A percentile compares a stretch with the other conserved stretches of the same genome.
Evolutionary conservation across 2,329 filamentous ascomycete species (phyloP).

Genomic region (Penicillium sp.): DNA sequence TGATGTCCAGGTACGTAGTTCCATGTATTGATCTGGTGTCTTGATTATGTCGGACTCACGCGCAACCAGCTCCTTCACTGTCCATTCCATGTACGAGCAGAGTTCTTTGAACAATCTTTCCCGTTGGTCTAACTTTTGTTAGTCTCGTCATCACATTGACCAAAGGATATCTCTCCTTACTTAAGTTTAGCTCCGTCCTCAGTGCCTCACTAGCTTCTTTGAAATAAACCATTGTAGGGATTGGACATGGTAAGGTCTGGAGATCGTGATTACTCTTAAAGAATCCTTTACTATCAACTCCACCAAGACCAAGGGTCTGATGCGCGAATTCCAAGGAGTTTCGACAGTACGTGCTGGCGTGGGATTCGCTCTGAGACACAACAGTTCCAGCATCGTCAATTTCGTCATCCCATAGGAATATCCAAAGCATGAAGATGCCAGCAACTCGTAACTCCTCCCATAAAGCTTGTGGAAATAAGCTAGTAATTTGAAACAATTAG

Average conservation of each 20-base stretch:
- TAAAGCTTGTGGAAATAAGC: not conserved
- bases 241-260: not conserved
- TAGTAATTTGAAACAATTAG: not conserved
- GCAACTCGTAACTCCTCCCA: not conserved
- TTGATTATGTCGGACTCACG: not conserved
- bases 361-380: not conserved
- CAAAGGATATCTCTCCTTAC: too few species aligned
- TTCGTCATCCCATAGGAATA: slow-evolving; percentile 1
- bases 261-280: not conserved
- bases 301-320: not conserved
- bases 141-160: too few species aligned
- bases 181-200: not conserved
- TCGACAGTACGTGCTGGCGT: not conserved
- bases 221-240: not conserved
- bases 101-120: not conserved
- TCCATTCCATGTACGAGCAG: not conserved
- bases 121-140: not conserved
- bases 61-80: not conserved
- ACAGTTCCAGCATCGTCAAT: not conserved
- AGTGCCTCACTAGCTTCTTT: not conserved
- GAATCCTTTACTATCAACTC: not conserved
- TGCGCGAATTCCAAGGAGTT: not conserved
- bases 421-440: not conserved
- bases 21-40: not conserved
- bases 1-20: slow-evolving; percentile 1